Percentiles rank a stretch among this genome's conserved stretches.
Conservation (phyloP, 2,329 filamentous ascomycete species). For the Neonectria ditissima region DNA sequence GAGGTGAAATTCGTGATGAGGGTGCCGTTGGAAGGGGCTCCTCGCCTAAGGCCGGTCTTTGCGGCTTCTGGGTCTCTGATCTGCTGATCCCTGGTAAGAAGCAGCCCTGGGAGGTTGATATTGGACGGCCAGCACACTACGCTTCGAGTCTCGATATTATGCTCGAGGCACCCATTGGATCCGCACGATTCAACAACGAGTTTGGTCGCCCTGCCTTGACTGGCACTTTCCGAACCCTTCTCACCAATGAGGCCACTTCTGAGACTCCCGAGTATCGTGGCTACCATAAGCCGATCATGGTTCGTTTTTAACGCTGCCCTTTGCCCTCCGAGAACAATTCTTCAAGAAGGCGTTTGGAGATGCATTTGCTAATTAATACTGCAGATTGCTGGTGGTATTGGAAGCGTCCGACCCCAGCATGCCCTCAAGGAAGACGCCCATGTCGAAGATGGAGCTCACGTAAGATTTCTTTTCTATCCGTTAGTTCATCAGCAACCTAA, state of each 20-base stretch:
- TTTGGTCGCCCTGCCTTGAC: conserved; percentile 91
- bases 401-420: conserved; percentile 90
- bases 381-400: conserved; percentile 88
- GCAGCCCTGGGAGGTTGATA: conserved; percentile 90
- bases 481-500: not conserved
- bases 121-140: conserved; percentile 91
- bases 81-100: conserved; percentile 86
- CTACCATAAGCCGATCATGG: conserved; percentile 98
- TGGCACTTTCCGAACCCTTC: conserved; percentile 91
- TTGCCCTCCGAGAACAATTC: not conserved
- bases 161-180: conserved; percentile 95
- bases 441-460: conserved; percentile 87
- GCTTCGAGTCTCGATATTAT: conserved; percentile 97
- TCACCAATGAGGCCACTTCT: conserved; percentile 68
- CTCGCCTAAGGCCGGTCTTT: conserved; percentile 89
- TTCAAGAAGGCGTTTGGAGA: not conserved
- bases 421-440: conserved; percentile 85
- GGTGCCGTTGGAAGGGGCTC: conserved; percentile 94
- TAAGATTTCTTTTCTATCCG: not conserved
- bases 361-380: not conserved
- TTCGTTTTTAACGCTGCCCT: not conserved
- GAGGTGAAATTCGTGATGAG: conserved; percentile 95
- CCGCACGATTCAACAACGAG: conserved; percentile 96
- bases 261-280: conserved; percentile 77
- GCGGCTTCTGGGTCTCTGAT: conserved; percentile 95